Evolutionary conservation across 2,329 filamentous ascomycete genomes (phyloP).

Genomic region (Bipolaris zeicola): DNA sequence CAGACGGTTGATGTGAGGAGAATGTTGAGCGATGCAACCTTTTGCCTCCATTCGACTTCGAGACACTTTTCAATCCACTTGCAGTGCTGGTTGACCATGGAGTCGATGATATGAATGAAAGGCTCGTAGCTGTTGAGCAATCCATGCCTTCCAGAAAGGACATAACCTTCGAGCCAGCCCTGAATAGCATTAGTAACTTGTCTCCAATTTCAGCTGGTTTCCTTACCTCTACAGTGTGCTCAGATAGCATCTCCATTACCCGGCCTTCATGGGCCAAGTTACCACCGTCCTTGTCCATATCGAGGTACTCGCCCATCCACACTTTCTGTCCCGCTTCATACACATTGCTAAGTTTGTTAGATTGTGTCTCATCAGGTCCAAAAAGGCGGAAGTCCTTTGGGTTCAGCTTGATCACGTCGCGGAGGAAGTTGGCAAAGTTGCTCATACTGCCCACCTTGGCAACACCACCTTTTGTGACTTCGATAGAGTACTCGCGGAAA

Average conservation of each 20-base stretch:
- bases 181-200: conserved; percentile 18
- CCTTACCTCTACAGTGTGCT: conserved; percentile 73
- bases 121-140: conserved; percentile 82
- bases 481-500: conserved; percentile 70
- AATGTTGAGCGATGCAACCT: conserved; percentile 78
- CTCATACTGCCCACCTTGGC: conserved; percentile 68
- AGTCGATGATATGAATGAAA: conserved; percentile 82
- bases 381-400: conserved; percentile 73
- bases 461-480: conserved; percentile 65
- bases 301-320: conserved; percentile 79
- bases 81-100: conserved; percentile 85
- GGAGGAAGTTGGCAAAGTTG: conserved; percentile 70
- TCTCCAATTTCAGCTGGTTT: neutral
- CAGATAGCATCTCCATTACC: conserved; percentile 84
- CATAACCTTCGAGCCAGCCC: conserved; percentile 76
- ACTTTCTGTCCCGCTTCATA: conserved; percentile 79
- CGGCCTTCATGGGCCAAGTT: conserved; percentile 71
- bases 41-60: conserved; percentile 78
- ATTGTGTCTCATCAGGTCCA: conserved; percentile 80
- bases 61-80: conserved; percentile 84
- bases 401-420: conserved; percentile 70
- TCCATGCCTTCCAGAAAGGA: conserved; percentile 75
- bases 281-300: conserved; percentile 75
- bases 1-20: conserved; percentile 78
- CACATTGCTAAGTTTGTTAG: conserved; percentile 75